Evolutionary conservation across 768 basidiomycete species (phyloP).

Genomic region (Agrocybe pediades): DNA sequence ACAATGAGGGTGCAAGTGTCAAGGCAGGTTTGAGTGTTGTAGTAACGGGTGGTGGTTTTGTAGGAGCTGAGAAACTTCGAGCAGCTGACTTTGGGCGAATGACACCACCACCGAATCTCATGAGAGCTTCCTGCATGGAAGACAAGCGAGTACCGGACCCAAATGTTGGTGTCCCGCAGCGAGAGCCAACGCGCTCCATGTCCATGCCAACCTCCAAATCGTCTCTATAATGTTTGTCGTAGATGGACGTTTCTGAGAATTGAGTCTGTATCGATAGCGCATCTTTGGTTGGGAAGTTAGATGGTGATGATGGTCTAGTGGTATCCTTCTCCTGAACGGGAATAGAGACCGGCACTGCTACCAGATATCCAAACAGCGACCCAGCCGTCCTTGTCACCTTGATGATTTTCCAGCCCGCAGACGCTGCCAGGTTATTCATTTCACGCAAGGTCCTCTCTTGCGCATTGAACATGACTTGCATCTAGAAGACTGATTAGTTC

Average conservation of each 20-base stretch:
- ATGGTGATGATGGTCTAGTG: constrained; percentile 12
- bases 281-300: neutral
- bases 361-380: constrained; percentile 70
- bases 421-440: constrained; percentile 50
- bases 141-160: constrained; percentile 53
- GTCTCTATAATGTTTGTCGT: constrained; percentile 3
- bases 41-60: constrained; percentile 3
- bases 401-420: constrained; percentile 63
- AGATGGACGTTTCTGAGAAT: neutral
- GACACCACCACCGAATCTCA: constrained; percentile 37
- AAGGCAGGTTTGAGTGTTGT: constrained; percentile 19
- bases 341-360: constrained; percentile 62
- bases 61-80: constrained; percentile 6
- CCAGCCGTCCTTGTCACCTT: constrained; percentile 60
- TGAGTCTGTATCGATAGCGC: too few relatives aligned
- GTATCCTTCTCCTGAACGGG: constrained; percentile 28
- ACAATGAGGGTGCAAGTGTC: constrained; percentile 9
- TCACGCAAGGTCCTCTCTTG: constrained; percentile 74
- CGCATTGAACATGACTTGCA: constrained; percentile 69
- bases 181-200: constrained; percentile 48
- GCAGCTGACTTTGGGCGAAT: constrained; percentile 18
- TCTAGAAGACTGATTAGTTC: constrained; percentile 37
- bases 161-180: constrained; percentile 65
- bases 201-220: constrained; percentile 29
- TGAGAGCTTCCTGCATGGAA: constrained; percentile 44